These are phyloP conservation scores for Phascolomyces articulosus DNA, from an alignment of 371 early-diverging fungal genomes.

Conservation along the genomic window DNA sequence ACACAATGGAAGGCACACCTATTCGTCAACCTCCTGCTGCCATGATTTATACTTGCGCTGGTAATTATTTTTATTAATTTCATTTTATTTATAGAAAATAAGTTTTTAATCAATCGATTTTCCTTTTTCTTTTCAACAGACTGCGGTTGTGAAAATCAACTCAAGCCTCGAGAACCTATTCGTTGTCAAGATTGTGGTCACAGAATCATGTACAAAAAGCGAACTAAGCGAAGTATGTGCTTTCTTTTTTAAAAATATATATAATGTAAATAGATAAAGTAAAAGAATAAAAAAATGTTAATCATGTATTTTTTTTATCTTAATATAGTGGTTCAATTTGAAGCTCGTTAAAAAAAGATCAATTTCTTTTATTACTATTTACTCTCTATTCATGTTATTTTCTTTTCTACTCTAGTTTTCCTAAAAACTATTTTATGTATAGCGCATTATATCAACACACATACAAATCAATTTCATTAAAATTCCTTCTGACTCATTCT, in stretches of 20 bases:
- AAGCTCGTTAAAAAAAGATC: slow-evolving; percentile 70
- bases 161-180: slow-evolving; percentile 94
- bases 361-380: background rate
- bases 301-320: background rate
- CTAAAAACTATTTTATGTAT: no score
- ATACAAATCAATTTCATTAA: slow-evolving; percentile 22
- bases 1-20: slow-evolving; percentile 44
- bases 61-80: slow-evolving; percentile 35
- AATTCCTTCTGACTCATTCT: slow-evolving; percentile 42
- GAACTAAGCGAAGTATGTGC: slow-evolving; percentile 89
- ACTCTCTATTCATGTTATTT: background rate
- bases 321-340: slow-evolving; percentile 80
- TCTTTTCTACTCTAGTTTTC: background rate
- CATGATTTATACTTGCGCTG: slow-evolving; percentile 68
- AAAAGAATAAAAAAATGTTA: no score
- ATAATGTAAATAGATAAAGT: no score
- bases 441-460: slow-evolving; percentile 12
- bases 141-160: slow-evolving; percentile 88
- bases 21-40: slow-evolving; percentile 56
- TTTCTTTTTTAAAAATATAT: no score
- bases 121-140: slow-evolving; percentile 40
- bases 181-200: slow-evolving; percentile 96
- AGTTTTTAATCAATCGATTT: background rate
- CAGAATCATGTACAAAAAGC: slow-evolving; percentile 96
- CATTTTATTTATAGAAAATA: background rate